Conservation (phyloP, 169 alveolate species). For the Nephromyces sp. region DNA sequence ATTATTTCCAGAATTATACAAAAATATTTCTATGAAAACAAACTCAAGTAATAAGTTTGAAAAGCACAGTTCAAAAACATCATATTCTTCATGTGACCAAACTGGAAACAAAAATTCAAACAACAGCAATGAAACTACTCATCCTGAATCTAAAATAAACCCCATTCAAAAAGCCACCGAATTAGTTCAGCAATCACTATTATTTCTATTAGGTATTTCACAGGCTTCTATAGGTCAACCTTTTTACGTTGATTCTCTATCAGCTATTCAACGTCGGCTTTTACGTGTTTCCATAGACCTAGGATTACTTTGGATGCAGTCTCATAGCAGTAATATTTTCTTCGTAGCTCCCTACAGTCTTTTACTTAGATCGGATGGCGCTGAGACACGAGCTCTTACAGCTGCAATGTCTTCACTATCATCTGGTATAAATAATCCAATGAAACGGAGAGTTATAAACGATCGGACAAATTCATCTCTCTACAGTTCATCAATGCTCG, state of each 20-base stretch:
- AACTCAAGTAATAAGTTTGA: too few species aligned
- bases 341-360: not conserved
- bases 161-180: not conserved
- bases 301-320: slow-evolving; percentile 46
- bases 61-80: too few species aligned
- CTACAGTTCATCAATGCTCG: too few species aligned
- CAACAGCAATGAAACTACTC: too few species aligned
- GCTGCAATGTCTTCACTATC: not conserved
- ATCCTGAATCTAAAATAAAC: too few species aligned
- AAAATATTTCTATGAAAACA: not conserved
- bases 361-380: not conserved
- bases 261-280: slow-evolving; percentile 57
- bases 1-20: too few species aligned
- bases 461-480: not conserved
- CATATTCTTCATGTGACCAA: too few species aligned
- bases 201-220: slow-evolving; percentile 47
- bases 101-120: too few species aligned
- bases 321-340: not conserved
- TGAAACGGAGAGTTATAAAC: not conserved
- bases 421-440: too few species aligned
- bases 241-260: slow-evolving; percentile 33
- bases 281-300: slow-evolving; percentile 47
- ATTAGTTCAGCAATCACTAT: slow-evolving; percentile 40
- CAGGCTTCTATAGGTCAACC: slow-evolving; percentile 60
- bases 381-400: not conserved